Conservation (phyloP, 805 yeast genomes). For the Kazachstania africana region DNA sequence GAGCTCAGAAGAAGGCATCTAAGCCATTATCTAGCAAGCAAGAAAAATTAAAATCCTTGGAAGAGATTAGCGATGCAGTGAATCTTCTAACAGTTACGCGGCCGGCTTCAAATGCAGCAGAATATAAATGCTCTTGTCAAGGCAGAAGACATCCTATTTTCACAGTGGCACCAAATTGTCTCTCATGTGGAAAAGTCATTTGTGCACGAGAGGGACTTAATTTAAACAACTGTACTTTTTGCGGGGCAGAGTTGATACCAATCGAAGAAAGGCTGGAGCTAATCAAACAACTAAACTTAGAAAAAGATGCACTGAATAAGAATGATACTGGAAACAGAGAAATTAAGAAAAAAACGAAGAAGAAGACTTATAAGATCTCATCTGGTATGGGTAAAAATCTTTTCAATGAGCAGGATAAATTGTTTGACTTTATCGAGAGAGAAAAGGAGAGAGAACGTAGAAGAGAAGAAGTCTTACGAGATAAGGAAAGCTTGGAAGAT, state of each 20-base stretch:
- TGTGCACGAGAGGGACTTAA: conserved; percentile 71
- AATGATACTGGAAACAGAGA: conserved; percentile 11
- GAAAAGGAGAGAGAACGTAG: conserved; percentile 28
- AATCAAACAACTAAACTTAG: conserved; percentile 38
- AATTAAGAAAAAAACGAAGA: conserved; percentile 23
- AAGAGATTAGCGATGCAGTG: conserved; percentile 56
- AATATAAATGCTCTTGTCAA: conserved; percentile 60
- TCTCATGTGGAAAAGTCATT: conserved; percentile 88
- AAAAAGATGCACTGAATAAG: conserved; percentile 33
- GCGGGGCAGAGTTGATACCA: conserved; percentile 58
- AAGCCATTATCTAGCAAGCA: conserved; percentile 11
- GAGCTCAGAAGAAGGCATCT: neutral
- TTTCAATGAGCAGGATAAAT: conserved; percentile 55
- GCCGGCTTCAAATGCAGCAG: conserved; percentile 10
- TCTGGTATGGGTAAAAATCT: conserved; percentile 54
- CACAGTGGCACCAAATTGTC: conserved; percentile 85
- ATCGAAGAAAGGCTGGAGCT: conserved; percentile 51
- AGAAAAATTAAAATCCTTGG: conserved; percentile 42
- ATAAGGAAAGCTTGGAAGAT: no score
- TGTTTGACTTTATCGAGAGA: conserved; percentile 49
- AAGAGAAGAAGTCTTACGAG: conserved; percentile 22
- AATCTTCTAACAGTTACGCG: conserved; percentile 36
- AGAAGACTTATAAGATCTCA: conserved; percentile 37
- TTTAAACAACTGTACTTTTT: conserved; percentile 75
- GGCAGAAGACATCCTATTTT: conserved; percentile 81